Conservation (phyloP, 1,284 basidiomycete species). For the Ceratobasidium sp. region DNA sequence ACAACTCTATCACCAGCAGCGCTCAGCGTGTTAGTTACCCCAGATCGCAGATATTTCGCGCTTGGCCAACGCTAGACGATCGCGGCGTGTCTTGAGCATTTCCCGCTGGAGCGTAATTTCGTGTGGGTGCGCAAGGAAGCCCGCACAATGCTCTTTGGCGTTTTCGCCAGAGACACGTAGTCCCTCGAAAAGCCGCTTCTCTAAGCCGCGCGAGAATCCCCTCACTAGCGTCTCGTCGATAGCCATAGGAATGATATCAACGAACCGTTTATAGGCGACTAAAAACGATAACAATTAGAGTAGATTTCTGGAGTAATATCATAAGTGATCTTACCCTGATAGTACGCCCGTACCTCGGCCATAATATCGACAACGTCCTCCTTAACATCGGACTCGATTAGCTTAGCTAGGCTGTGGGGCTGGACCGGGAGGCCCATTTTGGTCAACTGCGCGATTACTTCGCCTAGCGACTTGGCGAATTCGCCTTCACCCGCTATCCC, state of each 20-base stretch:
- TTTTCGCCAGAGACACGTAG: constrained; percentile 32
- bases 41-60: constrained; percentile 36
- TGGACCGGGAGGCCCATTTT: constrained; percentile 57
- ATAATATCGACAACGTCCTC: constrained; percentile 66
- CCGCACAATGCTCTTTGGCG: constrained; percentile 36
- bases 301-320: neutral
- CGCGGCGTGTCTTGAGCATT: constrained; percentile 34
- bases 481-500: constrained; percentile 2
- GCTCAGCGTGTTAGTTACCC: neutral
- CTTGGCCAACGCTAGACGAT: constrained; percentile 25
- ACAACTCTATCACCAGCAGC: too few relatives aligned
- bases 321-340: constrained; percentile 57
- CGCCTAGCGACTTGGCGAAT: constrained; percentile 49
- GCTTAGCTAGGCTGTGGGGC: constrained; percentile 59
- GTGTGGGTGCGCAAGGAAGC: constrained; percentile 18
- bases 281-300: neutral
- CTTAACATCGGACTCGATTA: constrained; percentile 60
- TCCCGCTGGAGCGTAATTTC: constrained; percentile 36
- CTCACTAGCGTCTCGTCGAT: constrained; percentile 34
- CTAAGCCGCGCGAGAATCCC: constrained; percentile 25
- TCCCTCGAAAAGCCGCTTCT: constrained; percentile 31
- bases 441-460: constrained; percentile 56
- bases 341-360: constrained; percentile 68
- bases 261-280: constrained; percentile 42
- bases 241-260: constrained; percentile 17